A percentile compares a stretch with the other conserved stretches of the same genome.
These are phyloP conservation scores for Yarrowia galli DNA, from an alignment of 1,139 yeast species.

Conservation along the genomic window DNA sequence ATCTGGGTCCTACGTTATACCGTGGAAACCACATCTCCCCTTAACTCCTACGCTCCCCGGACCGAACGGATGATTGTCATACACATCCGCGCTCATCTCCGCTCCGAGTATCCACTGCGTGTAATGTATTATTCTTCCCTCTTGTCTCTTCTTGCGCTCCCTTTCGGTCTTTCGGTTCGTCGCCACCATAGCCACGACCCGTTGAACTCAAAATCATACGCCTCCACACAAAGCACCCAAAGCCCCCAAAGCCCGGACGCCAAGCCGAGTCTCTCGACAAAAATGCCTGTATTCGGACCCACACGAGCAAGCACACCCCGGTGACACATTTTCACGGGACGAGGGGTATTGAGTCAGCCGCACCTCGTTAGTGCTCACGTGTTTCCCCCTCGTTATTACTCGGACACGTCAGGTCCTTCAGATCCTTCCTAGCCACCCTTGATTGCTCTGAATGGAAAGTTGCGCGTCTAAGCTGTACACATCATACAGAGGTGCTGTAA, in stretches of 20 bases:
- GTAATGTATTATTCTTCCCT: neutral
- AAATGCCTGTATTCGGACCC: constrained; percentile 15
- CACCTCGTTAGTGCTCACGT: neutral
- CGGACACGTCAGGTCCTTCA: too few relatives aligned
- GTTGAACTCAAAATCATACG: constrained; percentile 19
- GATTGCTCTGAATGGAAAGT: constrained; percentile 17
- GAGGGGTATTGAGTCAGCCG: constrained; percentile 11
- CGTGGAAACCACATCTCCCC: too few relatives aligned
- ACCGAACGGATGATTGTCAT: too few relatives aligned
- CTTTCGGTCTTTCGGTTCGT: constrained; percentile 10
- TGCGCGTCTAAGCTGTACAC: constrained; percentile 13
- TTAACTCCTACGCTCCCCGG: too few relatives aligned
- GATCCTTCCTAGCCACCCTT: neutral
- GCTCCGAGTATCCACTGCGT: neutral
- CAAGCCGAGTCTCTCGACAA: constrained; percentile 10
- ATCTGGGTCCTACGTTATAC: too few relatives aligned
- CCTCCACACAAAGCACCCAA: constrained; percentile 28
- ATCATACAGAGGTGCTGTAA: neutral
- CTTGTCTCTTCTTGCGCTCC: neutral
- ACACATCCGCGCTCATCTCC: constrained; percentile 4
- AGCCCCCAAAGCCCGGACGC: constrained; percentile 22
- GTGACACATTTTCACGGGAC: neutral
- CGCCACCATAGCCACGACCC: constrained; percentile 38
- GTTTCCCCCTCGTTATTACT: neutral
- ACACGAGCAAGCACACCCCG: constrained; percentile 6